Base-by-base conservation (phyloP, 768 basidiomycete genomes). In the Trametes sanguinea region DNA sequence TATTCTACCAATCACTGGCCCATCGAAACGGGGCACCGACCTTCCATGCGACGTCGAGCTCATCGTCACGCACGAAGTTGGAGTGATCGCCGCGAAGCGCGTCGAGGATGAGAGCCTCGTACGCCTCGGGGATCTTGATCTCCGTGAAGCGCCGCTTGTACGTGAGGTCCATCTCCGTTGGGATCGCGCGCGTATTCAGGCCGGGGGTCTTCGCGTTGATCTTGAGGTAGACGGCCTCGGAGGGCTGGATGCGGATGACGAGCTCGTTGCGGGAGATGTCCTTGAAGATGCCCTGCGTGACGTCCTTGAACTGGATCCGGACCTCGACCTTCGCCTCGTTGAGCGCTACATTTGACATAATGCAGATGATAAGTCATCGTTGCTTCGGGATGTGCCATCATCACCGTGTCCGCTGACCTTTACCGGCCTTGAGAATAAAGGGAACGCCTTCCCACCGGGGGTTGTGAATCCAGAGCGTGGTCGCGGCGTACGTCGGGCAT, bases 291-390 rank as follows among this genome's bases (percentile, higher is more conserved):
- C 96, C 96, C 73, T 88, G 85, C 1, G 95, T 95, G 55, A 96
- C 95, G 74, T 98, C 95, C 78, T 95, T 98, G 83, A 94, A 98
- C 75, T 99, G 96, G 61, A 98, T 89, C 52, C 96, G 92, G 69
- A 98, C 89, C 77, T 98, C 96, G 57, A 98, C 95, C 80, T 99
- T 99, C 74, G 94, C 92, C 76, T 99, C 97, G 78, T 98, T 97
- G 62, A 99, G 78, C 4, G 96, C 95, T 22, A 22, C 22, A 22
- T 96, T 30, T 45, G 46, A 22, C 43, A 44, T 13, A 6, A 27
- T 64, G 67, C 5, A 9, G 56, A 56, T 51, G 56, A 63, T 62
- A 63, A 55, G 50, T 46, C 39, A 44, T 47, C 43, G 16, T 50
- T 53, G 9, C 48, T 27, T 55, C 59, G 47, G 63, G 22, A 57